phyloP scores from a whole-genome alignment of 1,284 basidiomycete genomes.

The Ceratobasidium sp. region DNA sequence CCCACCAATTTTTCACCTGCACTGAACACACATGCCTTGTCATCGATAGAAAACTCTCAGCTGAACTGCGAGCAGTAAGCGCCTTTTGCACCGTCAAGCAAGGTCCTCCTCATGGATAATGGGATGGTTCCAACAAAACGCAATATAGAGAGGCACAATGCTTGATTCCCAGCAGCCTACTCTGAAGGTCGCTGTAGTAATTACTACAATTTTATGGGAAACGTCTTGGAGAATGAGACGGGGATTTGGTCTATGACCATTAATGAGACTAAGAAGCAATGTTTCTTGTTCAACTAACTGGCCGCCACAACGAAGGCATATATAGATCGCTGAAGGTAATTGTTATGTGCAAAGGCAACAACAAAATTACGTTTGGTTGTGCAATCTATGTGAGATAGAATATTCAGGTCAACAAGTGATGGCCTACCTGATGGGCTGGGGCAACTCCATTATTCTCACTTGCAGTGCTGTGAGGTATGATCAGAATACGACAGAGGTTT shows the following conservation, averaged over 20 bases:
- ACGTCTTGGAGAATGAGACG: slow-evolving; percentile 3
- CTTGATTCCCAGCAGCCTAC: slow-evolving; percentile 54
- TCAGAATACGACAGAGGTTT: too few species aligned
- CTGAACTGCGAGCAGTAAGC: slow-evolving; percentile 57
- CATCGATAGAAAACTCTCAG: slow-evolving; percentile 49
- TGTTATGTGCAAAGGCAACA: background rate
- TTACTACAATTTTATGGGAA: slow-evolving; percentile 55
- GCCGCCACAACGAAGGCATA: slow-evolving; percentile 37
- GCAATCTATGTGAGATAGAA: slow-evolving; percentile 40
- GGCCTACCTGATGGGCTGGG: slow-evolving; percentile 27
- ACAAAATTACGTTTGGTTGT: background rate
- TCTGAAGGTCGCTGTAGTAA: slow-evolving; percentile 55
- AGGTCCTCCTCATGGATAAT: slow-evolving; percentile 50
- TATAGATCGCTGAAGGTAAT: slow-evolving; percentile 2
- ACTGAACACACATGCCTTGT: slow-evolving; percentile 50
- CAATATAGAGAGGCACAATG: slow-evolving; percentile 53
- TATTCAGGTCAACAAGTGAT: slow-evolving; percentile 44
- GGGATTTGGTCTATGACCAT: slow-evolving; percentile 49
- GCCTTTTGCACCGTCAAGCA: slow-evolving; percentile 53
- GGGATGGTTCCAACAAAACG: slow-evolving; percentile 39
- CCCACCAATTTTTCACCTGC: too few species aligned
- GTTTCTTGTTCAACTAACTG: slow-evolving; percentile 51
- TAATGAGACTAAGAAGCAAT: slow-evolving; percentile 54
- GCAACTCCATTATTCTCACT: background rate
- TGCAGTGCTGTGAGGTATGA: too few species aligned